Evolutionary conservation across 495 filamentous ascomycete species (phyloP).

Genomic region (Aspergillus affinis): DNA sequence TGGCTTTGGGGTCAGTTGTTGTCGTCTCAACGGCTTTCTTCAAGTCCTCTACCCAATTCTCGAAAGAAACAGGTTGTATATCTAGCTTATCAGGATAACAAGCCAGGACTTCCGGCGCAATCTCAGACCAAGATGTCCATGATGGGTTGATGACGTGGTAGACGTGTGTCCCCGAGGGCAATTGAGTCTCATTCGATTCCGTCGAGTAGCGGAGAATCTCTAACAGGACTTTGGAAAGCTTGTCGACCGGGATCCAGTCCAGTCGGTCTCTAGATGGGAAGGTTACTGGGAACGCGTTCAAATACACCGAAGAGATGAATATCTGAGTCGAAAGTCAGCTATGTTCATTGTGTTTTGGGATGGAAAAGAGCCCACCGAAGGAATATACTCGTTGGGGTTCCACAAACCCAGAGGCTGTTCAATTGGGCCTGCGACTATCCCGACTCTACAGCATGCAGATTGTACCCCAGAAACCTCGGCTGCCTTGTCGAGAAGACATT

Average conservation of each 20-base stretch:
- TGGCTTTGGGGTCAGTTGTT: background rate
- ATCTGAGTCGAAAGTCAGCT: constrained; percentile 2
- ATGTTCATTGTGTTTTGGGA: background rate
- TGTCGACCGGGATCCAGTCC: constrained; percentile 4
- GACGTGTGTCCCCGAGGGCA: background rate
- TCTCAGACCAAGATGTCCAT: constrained; percentile 3
- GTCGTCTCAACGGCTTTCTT: background rate
- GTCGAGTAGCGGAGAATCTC: constrained; percentile 2
- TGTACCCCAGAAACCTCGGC: background rate
- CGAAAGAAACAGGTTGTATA: background rate
- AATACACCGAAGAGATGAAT: background rate
- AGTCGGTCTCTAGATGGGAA: constrained; percentile 5
- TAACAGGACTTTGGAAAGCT: constrained; percentile 3
- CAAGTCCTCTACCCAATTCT: constrained; percentile 2
- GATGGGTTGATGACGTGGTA: constrained; percentile 8
- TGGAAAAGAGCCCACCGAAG: background rate
- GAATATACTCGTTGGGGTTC: constrained; percentile 5
- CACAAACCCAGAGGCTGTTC: background rate
- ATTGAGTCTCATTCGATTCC: background rate
- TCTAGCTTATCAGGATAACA: constrained; percentile 1
- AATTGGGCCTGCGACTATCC: constrained; percentile 1
- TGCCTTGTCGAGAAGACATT: constrained; percentile 7
- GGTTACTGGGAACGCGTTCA: background rate
- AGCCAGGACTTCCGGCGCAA: background rate
- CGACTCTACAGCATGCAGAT: constrained; percentile 1